Base-by-base conservation (phyloP, 2,329 filamentous ascomycete genomes). In the Monilinia aucupariae region DNA sequence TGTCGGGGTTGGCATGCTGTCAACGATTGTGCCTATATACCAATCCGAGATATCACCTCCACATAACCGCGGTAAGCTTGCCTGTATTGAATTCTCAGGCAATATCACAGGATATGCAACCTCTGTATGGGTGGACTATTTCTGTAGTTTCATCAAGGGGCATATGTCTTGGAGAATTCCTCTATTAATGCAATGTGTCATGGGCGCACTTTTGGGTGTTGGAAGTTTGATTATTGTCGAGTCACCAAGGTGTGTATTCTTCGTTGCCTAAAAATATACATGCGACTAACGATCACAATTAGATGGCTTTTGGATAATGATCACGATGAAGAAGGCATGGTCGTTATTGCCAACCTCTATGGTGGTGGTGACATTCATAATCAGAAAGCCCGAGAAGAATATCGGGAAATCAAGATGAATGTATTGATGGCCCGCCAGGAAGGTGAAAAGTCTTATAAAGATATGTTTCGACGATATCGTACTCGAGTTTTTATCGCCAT, bases 41-140 rank as follows among this genome's bases (percentile, higher is more conserved):
- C 92, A 96, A 74, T 93, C 92, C 51, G 92, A 96, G 74, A 96
- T 96, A 72, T 97, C 93, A 50, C 94, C 94, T 55, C 92, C 94
- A 6, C 94, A 99, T 74, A 97, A 96, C 76, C 85, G 94, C 71
- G 94, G 94, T 67, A 96, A 94, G 77, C 82, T 99, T 66, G 94
- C 93, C 30, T 97, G 94, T 75, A 97, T 99, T 69, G 94, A 99
- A 75, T 99, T 97, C 73, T 93, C 93, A 0, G 94, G 94, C 61
- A 99, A 99, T 76, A 96, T 99, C 67, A 88, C 91, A 65, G 94
- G 94, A 39, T 99, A 99, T 75, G 89, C 93, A 61, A 92, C 91
- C 60, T 97, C 93, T 70, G 93, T 97, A 27, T 99, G 94, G 94
- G 93, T 97, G 34, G 94, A 99, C 76, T 99, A 97, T 77, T 93